Conservation (phyloP, 140 eudicot species). For the Ambrosia hybrid region DNA sequence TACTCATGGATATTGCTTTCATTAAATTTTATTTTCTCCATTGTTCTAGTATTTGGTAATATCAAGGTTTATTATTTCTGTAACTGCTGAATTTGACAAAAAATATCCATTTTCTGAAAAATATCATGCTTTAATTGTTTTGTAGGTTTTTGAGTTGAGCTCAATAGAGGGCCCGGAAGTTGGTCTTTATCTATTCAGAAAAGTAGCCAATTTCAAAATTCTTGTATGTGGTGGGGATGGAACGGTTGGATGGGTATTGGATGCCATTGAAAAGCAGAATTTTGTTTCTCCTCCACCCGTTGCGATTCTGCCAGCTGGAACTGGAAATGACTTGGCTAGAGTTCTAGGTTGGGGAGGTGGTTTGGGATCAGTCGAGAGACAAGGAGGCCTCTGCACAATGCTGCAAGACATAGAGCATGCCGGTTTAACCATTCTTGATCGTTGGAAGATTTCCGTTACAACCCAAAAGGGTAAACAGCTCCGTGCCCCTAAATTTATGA, state of each 20-base stretch:
- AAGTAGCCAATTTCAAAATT: conserved; percentile 80
- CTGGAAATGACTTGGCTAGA: conserved; percentile 96
- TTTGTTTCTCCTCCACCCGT: conserved; percentile 97
- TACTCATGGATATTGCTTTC: conserved; percentile 8
- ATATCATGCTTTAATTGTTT: background rate
- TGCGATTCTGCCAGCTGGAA: conserved; percentile 98
- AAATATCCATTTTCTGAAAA: background rate
- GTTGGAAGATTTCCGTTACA: conserved; percentile 83
- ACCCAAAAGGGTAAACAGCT: conserved; percentile 72
- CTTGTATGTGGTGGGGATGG: conserved; percentile 99
- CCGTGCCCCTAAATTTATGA: conserved; percentile 74
- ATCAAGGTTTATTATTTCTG: background rate
- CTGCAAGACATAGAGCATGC: conserved; percentile 89
- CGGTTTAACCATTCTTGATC: conserved; percentile 91
- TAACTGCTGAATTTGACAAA: conserved; percentile 6
- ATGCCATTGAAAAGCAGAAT: conserved; percentile 93
- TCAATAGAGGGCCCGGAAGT: conserved; percentile 89
- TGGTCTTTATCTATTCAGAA: conserved; percentile 80
- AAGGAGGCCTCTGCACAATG: conserved; percentile 88
- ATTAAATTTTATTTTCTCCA: background rate
- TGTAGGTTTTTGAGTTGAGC: conserved; percentile 84
- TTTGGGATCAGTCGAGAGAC: conserved; percentile 88
- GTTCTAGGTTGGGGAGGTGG: conserved; percentile 98
- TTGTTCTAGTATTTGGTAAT: background rate
- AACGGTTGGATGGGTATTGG: conserved; percentile 96